Conservation (phyloP, 1,284 basidiomycete species). For the Apiotrichum gamsii region DNA sequence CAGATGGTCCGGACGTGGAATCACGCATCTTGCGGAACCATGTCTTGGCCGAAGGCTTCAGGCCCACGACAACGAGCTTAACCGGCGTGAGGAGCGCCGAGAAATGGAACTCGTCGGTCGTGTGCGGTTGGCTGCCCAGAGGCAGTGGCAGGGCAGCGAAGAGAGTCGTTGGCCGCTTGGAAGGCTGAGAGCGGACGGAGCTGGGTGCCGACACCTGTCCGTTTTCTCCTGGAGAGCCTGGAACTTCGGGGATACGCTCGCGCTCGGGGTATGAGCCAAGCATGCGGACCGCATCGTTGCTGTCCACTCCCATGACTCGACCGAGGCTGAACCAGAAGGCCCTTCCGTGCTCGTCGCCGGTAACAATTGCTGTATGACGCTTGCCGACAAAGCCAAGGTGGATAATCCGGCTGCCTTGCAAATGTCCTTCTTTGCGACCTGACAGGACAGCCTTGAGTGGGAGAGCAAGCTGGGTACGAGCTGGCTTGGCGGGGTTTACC, state of each 20-base stretch:
- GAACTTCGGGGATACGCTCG: constrained; percentile 11
- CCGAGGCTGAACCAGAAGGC: constrained; percentile 95
- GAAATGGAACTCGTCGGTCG: constrained; percentile 76
- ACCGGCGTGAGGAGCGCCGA: constrained; percentile 80
- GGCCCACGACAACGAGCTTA: constrained; percentile 86
- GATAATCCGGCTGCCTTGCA: constrained; percentile 76
- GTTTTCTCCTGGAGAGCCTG: background rate
- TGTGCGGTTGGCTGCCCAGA: constrained; percentile 65
- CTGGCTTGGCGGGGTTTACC: constrained; percentile 54
- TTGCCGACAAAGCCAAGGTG: constrained; percentile 86
- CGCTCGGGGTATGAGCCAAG: constrained; percentile 80
- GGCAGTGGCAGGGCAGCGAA: constrained; percentile 77
- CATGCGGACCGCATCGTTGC: constrained; percentile 87
- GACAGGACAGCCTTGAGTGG: constrained; percentile 54
- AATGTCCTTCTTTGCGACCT: constrained; percentile 88
- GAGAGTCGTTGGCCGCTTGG: constrained; percentile 56
- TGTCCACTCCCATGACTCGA: constrained; percentile 90
- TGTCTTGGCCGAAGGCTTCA: constrained; percentile 86
- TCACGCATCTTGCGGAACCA: constrained; percentile 79
- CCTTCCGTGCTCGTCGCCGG: constrained; percentile 82
- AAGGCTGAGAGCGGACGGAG: constrained; percentile 34
- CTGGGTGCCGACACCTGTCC: constrained; percentile 6
- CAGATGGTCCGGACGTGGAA: constrained; percentile 42
- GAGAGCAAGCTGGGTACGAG: constrained; percentile 35
- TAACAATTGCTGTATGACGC: constrained; percentile 87